Percentiles rank a stretch among this genome's conserved stretches.
Evolutionary conservation across 2,329 filamentous ascomycete species (phyloP).

Genomic region (Sporothrix pallida): DNA sequence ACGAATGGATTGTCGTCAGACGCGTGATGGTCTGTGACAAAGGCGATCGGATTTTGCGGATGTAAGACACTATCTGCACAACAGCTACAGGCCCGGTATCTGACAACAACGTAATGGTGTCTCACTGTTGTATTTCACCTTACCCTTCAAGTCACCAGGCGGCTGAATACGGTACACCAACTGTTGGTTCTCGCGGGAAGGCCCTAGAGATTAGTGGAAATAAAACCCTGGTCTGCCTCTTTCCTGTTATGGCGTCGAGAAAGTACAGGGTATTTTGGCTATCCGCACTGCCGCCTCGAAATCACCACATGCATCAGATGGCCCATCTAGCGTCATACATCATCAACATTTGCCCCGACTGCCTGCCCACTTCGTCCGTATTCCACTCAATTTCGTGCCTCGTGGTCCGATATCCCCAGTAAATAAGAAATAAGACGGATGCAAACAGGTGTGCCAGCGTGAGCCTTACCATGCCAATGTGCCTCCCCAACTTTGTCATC

Average conservation of each 20-base stretch:
- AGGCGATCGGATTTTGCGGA: not conserved
- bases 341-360: not conserved
- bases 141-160: too few relatives aligned
- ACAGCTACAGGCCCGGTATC: not conserved
- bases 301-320: not conserved
- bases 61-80: not conserved
- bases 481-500: not conserved
- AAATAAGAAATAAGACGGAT: conserved; percentile 5
- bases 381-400: not conserved
- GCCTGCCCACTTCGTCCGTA: not conserved
- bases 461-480: not conserved
- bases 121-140: not conserved
- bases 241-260: too few relatives aligned
- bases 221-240: too few relatives aligned
- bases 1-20: not conserved
- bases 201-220: too few relatives aligned
- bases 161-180: too few relatives aligned
- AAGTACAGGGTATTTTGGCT: not conserved
- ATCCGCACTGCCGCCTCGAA: not conserved
- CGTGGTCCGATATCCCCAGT: not conserved
- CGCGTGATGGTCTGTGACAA: not conserved
- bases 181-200: too few relatives aligned
- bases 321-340: conserved; percentile 1
- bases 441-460: not conserved
- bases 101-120: not conserved